phyloP scores from a whole-genome alignment of 2,329 filamentous ascomycete genomes.

The Thielaviopsis punctulata region DNA sequence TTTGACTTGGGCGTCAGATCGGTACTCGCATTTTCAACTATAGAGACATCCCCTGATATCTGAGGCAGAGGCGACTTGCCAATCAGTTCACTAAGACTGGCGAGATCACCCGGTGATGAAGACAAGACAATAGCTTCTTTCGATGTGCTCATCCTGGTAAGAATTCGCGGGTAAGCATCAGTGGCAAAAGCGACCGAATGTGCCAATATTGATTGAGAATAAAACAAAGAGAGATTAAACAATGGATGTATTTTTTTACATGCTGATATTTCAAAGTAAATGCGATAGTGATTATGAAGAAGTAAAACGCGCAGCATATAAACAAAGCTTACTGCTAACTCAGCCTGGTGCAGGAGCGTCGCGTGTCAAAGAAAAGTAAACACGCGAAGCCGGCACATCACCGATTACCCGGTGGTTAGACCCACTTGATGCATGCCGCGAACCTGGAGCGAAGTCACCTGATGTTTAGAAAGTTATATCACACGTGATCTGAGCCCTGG shows the following conservation, averaged over 20 bases:
- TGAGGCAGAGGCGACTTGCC: neutral
- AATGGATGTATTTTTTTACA: neutral
- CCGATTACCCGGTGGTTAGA: neutral
- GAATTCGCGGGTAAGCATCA: neutral
- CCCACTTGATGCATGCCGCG: neutral
- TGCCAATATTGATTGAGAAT: neutral
- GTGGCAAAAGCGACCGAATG: neutral
- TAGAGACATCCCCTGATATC: neutral
- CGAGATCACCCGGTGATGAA: slow-evolving; percentile 4
- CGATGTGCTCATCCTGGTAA: neutral
- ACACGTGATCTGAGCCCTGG: slow-evolving; percentile 12
- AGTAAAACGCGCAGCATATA: neutral
- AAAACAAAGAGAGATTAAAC: neutral
- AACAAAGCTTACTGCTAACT: neutral
- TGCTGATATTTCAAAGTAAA: neutral
- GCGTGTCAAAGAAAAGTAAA: neutral
- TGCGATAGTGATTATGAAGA: neutral
- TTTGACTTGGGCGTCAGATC: neutral
- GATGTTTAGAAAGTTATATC: neutral
- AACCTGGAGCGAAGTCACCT: slow-evolving; percentile 8
- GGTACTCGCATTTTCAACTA: slow-evolving; percentile 5
- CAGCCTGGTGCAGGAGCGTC: neutral
- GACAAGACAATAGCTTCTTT: neutral
- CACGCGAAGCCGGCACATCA: neutral
- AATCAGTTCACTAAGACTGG: neutral